Conservation (phyloP, 2,329 filamentous ascomycete genomes). For the Stachybotrys echinatus region DNA sequence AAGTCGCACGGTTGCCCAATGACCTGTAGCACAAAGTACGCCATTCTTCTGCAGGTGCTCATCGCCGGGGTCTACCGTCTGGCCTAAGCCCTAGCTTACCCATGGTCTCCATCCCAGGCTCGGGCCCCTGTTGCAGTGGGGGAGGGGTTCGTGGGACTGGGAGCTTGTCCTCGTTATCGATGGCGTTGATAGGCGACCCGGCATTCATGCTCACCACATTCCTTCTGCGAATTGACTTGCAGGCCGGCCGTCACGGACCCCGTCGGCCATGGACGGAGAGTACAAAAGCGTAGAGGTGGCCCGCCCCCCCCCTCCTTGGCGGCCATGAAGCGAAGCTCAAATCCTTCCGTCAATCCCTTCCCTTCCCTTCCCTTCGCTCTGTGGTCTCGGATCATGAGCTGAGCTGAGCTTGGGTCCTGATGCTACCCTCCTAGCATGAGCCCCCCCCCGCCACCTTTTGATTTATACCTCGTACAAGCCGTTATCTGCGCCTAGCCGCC, state of each 20-base stretch:
- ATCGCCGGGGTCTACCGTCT: neutral
- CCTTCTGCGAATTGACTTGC: neutral
- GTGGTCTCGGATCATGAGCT: neutral
- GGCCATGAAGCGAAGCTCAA: neutral
- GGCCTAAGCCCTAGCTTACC: neutral
- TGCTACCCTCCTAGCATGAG: neutral
- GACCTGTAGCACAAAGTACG: neutral
- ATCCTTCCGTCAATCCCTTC: neutral
- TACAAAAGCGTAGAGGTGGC: neutral
- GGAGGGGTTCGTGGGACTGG: neutral
- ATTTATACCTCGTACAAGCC: neutral
- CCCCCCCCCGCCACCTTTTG: neutral
- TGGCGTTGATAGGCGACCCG: neutral
- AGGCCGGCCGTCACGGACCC: too few relatives aligned
- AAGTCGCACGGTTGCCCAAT: too few relatives aligned
- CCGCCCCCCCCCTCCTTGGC: neutral
- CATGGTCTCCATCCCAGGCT: neutral
- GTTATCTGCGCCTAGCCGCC: neutral
- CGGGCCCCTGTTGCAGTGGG: neutral
- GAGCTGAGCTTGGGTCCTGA: neutral
- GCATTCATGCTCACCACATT: neutral
- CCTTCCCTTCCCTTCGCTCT: too few relatives aligned
- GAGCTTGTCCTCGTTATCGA: neutral
- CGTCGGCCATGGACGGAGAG: too few relatives aligned
- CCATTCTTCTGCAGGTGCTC: neutral